Percentiles rank a stretch among this genome's conserved stretches.
These are phyloP conservation scores for Pugionium cornutum DNA, from an alignment of 345 rosid genomes.

Conservation along the genomic window DNA sequence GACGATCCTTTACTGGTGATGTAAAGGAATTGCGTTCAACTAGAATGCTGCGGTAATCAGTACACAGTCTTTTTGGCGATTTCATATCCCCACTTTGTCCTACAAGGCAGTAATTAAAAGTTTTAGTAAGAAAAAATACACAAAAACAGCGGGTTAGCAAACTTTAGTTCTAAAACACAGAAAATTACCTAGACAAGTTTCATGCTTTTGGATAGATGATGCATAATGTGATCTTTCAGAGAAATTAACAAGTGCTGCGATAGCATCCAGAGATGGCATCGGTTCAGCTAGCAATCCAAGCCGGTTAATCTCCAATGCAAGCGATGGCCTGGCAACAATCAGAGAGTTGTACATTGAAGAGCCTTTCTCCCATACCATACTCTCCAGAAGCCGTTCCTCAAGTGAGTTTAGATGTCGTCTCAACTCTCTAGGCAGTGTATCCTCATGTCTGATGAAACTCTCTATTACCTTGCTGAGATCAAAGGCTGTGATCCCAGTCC, in stretches of 20 bases:
- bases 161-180: constrained; percentile 7
- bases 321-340: constrained; percentile 76
- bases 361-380: constrained; percentile 99
- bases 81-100: constrained; percentile 85
- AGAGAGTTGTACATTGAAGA: constrained; percentile 96
- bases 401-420: constrained; percentile 93
- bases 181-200: constrained; percentile 52
- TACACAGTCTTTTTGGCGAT: constrained; percentile 65
- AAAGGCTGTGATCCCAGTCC: constrained; percentile 97
- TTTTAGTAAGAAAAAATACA: constrained; percentile 12
- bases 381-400: constrained; percentile 95
- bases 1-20: constrained; percentile 80
- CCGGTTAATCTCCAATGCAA: constrained; percentile 66
- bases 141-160: constrained; percentile 19
- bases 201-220: constrained; percentile 57
- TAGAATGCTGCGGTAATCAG: constrained; percentile 79
- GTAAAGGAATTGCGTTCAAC: constrained; percentile 82
- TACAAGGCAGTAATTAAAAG: constrained; percentile 41
- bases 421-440: constrained; percentile 90
- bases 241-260: constrained; percentile 63
- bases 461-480: constrained; percentile 99
- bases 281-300: constrained; percentile 78
- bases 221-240: constrained; percentile 48
- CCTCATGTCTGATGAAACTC: constrained; percentile 96
- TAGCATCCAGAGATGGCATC: constrained; percentile 85